Conservation (phyloP, 2,329 filamentous ascomycete species). For the Aspergillus texensis region DNA sequence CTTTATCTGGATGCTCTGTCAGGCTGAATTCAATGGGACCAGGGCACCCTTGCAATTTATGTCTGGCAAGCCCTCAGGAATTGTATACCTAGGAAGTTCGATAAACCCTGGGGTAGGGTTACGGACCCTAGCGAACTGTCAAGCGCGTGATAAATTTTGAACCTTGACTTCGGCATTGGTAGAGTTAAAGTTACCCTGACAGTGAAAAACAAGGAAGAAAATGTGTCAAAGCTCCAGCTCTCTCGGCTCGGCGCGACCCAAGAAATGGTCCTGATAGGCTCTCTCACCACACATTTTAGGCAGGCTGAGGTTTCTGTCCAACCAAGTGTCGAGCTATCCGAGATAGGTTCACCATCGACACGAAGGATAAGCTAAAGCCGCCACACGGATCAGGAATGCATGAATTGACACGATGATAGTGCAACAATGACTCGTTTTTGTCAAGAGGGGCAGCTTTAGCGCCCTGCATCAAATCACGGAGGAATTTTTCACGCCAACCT, state of each 20-base stretch:
- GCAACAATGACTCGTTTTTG: not conserved
- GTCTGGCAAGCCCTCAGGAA: not conserved
- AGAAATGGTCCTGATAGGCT: not conserved
- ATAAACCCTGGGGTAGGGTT: too few species aligned
- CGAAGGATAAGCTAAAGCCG: not conserved
- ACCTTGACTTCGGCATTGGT: too few species aligned
- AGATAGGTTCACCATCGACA: not conserved
- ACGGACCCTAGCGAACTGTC: too few species aligned
- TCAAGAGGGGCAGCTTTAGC: not conserved
- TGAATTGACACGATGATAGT: not conserved
- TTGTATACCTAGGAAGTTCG: too few species aligned
- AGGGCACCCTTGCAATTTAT: not conserved
- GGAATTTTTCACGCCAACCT: not conserved
- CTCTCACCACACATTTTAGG: not conserved
- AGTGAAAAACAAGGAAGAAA: too few species aligned
- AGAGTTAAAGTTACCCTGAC: too few species aligned
- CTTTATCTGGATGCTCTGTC: not conserved
- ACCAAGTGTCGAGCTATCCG: not conserved
- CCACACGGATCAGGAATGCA: not conserved
- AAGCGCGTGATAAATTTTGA: too few species aligned
- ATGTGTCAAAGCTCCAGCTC: too few species aligned
- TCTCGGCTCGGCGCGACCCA: too few species aligned
- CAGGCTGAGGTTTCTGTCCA: not conserved
- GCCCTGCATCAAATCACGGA: not conserved
- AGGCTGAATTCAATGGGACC: rapidly evolving